Conservation (phyloP, 257 asterid species). For the Rehmannia glutinosa region DNA sequence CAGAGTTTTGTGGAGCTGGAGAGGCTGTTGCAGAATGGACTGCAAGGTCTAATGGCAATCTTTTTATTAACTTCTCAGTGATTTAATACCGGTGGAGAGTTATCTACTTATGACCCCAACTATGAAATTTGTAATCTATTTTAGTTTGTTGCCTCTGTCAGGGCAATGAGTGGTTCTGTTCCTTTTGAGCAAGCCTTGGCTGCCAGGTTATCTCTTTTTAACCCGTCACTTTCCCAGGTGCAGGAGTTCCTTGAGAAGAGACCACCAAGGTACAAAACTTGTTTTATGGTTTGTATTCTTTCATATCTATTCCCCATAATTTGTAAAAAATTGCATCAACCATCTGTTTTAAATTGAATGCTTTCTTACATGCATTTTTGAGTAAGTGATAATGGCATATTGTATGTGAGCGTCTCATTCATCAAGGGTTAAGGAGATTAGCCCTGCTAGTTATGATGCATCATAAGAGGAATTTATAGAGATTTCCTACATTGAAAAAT, state of each 20-base stretch:
- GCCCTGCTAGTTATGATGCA: background rate
- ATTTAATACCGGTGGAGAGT: background rate
- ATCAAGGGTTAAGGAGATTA: background rate
- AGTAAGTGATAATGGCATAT: background rate
- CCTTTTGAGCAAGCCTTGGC: constrained; percentile 97
- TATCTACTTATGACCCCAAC: background rate
- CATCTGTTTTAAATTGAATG: background rate
- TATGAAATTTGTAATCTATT: background rate
- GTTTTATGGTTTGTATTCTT: constrained; percentile 1
- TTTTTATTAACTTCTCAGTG: background rate
- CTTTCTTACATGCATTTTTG: background rate
- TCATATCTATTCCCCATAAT: background rate
- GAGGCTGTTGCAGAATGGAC: constrained; percentile 97
- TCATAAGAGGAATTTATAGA: background rate
- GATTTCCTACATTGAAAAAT: background rate
- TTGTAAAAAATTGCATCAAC: background rate
- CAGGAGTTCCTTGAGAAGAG: constrained; percentile 69
- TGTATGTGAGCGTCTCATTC: background rate
- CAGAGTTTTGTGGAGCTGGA: constrained; percentile 97
- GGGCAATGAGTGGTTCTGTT: constrained; percentile 97
- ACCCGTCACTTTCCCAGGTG: constrained; percentile 71
- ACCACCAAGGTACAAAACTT: constrained; percentile 66
- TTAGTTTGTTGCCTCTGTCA: constrained; percentile 26
- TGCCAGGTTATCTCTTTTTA: constrained; percentile 76
- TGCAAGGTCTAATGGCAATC: constrained; percentile 44